Conservation (phyloP, 148 eudicot genomes). For the Euryodendron excelsum region DNA sequence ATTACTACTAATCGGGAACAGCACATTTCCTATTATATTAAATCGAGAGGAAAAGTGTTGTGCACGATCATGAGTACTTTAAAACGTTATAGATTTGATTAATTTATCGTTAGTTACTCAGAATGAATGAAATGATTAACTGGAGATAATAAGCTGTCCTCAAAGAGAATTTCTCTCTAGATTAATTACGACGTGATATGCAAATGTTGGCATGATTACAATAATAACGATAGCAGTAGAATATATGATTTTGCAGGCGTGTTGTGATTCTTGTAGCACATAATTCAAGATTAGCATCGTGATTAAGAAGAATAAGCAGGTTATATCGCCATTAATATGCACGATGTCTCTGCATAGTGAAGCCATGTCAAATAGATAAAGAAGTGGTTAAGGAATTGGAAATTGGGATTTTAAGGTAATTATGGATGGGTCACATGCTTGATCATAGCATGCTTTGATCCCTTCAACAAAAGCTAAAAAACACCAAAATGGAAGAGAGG, state of each 20-base stretch:
- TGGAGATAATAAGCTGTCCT: background rate
- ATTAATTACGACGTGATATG: background rate
- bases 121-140: background rate
- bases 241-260: background rate
- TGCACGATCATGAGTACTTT: conserved; percentile 4
- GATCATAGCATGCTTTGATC: conserved; percentile 45
- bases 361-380: background rate
- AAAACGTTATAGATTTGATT: background rate
- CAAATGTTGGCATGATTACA: background rate
- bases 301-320: conserved; percentile 2
- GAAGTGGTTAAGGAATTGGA: no score
- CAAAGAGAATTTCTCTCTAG: no score
- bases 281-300: conserved; percentile 1
- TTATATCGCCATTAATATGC: background rate
- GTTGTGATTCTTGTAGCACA: background rate
- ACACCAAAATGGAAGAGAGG: background rate
- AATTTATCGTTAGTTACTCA: background rate
- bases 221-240: background rate
- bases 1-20: background rate
- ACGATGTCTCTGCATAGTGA: background rate
- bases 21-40: background rate
- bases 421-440: conserved; percentile 40
- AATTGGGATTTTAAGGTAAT: conserved; percentile 3
- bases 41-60: background rate
- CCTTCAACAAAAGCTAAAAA: conserved; percentile 26